Percentiles rank a stretch among this genome's conserved stretches.
Evolutionary conservation across 1,139 yeast genomes (phyloP).

Genomic region (Yamadazyma diddensiae): DNA sequence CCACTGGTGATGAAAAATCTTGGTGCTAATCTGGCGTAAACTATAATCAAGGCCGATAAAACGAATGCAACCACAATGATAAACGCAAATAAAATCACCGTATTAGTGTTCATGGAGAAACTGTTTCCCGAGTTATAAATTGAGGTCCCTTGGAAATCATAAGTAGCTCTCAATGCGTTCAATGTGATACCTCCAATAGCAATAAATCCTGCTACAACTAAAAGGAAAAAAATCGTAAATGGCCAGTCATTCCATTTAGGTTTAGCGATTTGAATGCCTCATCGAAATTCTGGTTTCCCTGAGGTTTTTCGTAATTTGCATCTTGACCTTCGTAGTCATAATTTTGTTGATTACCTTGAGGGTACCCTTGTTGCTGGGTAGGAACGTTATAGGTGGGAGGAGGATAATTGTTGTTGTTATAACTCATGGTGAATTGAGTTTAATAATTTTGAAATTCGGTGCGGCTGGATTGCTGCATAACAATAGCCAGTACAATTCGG

Average conservation of each 20-base stretch:
- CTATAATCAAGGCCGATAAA: constrained; percentile 53
- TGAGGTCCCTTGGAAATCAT: constrained; percentile 59
- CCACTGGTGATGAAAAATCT: constrained; percentile 67
- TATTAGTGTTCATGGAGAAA: constrained; percentile 69
- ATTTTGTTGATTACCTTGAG: constrained; percentile 6
- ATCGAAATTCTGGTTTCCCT: constrained; percentile 46
- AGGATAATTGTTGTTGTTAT: constrained; percentile 10
- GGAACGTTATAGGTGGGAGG: constrained; percentile 8
- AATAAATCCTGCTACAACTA: constrained; percentile 64
- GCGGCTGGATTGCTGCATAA: constrained; percentile 13
- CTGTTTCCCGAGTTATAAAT: constrained; percentile 54
- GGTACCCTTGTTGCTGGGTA: constrained; percentile 11
- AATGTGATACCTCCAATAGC: constrained; percentile 71
- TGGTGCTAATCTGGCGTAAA: constrained; percentile 64
- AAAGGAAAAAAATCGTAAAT: constrained; percentile 60
- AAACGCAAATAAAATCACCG: constrained; percentile 68
- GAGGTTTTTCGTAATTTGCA: constrained; percentile 29
- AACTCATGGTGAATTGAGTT: constrained; percentile 8
- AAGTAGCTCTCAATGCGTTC: constrained; percentile 56
- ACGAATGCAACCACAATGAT: constrained; percentile 61
- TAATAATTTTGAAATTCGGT: constrained; percentile 8
- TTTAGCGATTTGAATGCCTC: constrained; percentile 62
- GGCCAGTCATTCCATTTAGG: constrained; percentile 75
- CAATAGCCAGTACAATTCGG: background rate
- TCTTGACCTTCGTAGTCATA: constrained; percentile 25